A percentile compares a stretch with the other conserved stretches of the same genome.
Evolutionary conservation across 257 asterid genomes (phyloP).

Genomic region (Prunella vulgaris): DNA sequence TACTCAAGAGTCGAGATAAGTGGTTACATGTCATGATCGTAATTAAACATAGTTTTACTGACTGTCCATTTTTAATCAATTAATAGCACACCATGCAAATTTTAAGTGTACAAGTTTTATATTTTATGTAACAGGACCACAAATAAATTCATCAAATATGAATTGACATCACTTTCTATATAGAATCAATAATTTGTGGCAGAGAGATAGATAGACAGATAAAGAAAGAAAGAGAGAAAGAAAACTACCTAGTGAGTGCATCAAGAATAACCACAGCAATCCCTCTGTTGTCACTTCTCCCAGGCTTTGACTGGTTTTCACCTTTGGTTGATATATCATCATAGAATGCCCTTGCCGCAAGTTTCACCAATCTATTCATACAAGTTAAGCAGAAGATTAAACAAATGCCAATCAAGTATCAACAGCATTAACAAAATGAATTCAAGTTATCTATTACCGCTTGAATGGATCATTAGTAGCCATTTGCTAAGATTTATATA

Average conservation of each 20-base stretch:
- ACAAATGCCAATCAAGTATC: conserved; percentile 1
- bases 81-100: neutral
- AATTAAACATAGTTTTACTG: neutral
- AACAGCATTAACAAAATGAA: neutral
- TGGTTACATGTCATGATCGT: neutral
- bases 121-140: neutral
- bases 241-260: conserved; percentile 78
- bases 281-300: conserved; percentile 90
- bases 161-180: neutral
- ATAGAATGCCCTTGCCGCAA: conserved; percentile 88
- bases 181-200: neutral
- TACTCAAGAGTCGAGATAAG: neutral
- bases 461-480: conserved; percentile 40
- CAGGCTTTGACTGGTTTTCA: conserved; percentile 77
- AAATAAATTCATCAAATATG: neutral
- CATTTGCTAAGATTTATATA: conserved; percentile 18
- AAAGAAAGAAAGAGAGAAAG: neutral
- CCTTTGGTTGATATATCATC: conserved; percentile 84
- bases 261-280: conserved; percentile 92
- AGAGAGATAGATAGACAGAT: neutral
- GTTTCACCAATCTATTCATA: conserved; percentile 68
- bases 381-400: neutral
- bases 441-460: conserved; percentile 24
- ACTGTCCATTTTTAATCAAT: neutral
- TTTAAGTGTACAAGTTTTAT: neutral